These are phyloP conservation scores for Xylaria arbuscula DNA, from an alignment of 2,329 filamentous ascomycete species.

Conservation along the genomic window DNA sequence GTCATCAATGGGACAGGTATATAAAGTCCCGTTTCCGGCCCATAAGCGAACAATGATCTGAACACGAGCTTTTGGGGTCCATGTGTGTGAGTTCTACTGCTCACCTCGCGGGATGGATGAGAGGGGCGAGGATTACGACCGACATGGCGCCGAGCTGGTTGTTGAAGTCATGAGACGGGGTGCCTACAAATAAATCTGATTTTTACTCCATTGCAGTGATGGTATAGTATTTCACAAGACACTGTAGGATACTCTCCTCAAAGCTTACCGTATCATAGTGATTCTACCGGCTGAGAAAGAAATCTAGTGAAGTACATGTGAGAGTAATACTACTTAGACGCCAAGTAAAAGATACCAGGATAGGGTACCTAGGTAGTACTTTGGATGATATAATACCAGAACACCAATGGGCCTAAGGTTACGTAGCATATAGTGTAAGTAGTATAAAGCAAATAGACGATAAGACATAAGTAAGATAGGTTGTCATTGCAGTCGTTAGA, in stretches of 20 bases:
- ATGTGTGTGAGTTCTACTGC: not conserved
- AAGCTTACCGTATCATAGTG: not conserved
- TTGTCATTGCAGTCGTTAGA: constrained; percentile 3
- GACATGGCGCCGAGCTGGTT: constrained; percentile 29
- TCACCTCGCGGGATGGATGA: constrained; percentile 3
- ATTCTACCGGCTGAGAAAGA: not conserved
- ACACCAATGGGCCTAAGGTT: not conserved
- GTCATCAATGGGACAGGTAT: not conserved
- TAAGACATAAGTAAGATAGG: not conserved
- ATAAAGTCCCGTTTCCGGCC: not conserved
- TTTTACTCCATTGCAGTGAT: not conserved
- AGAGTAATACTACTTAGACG: not conserved
- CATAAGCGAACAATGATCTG: not conserved
- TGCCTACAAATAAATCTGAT: not conserved
- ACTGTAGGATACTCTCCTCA: not conserved
- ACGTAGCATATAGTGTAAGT: no score
- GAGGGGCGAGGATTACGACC: constrained; percentile 20
- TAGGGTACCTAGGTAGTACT: not conserved
- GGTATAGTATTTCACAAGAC: not conserved
- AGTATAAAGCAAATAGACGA: not conserved
- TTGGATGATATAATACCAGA: not conserved
- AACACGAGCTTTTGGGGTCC: not conserved
- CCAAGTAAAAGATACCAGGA: not conserved
- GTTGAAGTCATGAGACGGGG: constrained; percentile 1
- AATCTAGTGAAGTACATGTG: not conserved